These are phyloP conservation scores for Podaxis mareebaensis DNA, from an alignment of 768 basidiomycete genomes.

Conservation along the genomic window DNA sequence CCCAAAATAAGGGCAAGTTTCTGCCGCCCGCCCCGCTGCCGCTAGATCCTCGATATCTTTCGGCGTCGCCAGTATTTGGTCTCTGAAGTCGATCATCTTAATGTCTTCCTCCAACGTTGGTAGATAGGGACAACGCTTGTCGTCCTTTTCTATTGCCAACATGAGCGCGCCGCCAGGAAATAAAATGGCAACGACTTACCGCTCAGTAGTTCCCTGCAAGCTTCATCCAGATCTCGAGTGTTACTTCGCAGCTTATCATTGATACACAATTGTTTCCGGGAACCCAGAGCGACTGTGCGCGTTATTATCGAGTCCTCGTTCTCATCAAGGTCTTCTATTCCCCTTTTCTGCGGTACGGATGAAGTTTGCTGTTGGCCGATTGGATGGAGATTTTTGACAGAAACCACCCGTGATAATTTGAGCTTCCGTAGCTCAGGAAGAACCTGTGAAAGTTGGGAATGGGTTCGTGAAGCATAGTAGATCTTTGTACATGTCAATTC, in stretches of 20 bases:
- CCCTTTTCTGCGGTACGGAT: slow-evolving; percentile 27
- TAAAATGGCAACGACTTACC: slow-evolving; percentile 40
- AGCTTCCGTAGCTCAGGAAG: slow-evolving; percentile 81
- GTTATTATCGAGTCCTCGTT: slow-evolving; percentile 25
- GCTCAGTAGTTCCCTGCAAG: slow-evolving; percentile 77
- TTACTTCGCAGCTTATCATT: slow-evolving; percentile 73
- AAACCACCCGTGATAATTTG: slow-evolving; percentile 37
- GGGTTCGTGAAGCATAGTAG: slow-evolving; percentile 93
- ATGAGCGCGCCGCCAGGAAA: not conserved
- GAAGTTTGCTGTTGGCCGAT: slow-evolving; percentile 3
- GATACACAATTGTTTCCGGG: slow-evolving; percentile 90
- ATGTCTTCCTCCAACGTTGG: slow-evolving; percentile 70
- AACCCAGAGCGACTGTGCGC: slow-evolving; percentile 84
- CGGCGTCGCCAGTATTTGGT: slow-evolving; percentile 83
- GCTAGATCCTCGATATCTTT: slow-evolving; percentile 96
- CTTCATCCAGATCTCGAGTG: slow-evolving; percentile 79
- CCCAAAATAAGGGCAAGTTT: slow-evolving; percentile 92
- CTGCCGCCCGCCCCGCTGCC: slow-evolving; percentile 59
- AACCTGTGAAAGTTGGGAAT: slow-evolving; percentile 92
- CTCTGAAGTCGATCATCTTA: slow-evolving; percentile 78
- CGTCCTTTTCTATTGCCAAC: slow-evolving; percentile 51
- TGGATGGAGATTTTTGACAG: slow-evolving; percentile 28
- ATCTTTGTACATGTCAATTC: slow-evolving; percentile 78
- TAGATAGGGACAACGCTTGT: slow-evolving; percentile 73
- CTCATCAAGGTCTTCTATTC: slow-evolving; percentile 25